Evolutionary conservation across 305 asterid genomes (phyloP).

Genomic region (Plantago coronopus): DNA sequence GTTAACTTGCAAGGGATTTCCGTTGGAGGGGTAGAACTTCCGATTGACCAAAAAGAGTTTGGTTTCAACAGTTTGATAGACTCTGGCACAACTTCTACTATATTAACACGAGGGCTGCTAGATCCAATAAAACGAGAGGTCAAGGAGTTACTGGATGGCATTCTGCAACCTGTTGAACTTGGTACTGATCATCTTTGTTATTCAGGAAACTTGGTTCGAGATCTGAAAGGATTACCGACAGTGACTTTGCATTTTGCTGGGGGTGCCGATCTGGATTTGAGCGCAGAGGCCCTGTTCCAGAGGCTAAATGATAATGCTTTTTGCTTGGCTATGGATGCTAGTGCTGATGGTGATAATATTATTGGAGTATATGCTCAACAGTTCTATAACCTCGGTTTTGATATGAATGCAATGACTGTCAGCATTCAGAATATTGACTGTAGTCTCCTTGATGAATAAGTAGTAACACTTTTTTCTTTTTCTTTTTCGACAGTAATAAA

Average conservation of each 20-base stretch:
- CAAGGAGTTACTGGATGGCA: slow-evolving; percentile 4
- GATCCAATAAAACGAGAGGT: slow-evolving; percentile 21
- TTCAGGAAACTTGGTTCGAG: slow-evolving; percentile 14
- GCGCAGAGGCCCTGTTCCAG: slow-evolving; percentile 14
- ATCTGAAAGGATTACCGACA: slow-evolving; percentile 22
- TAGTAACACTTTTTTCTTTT: too few species aligned
- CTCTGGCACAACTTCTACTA: slow-evolving; percentile 13
- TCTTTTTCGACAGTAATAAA: too few species aligned
- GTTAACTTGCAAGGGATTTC: slow-evolving; percentile 25
- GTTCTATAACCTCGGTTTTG: slow-evolving; percentile 26
- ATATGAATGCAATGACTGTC: slow-evolving; percentile 16
- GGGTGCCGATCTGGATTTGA: slow-evolving; percentile 14
- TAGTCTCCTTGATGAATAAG: neutral
- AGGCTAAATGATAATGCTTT: neutral
- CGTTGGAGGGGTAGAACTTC: slow-evolving; percentile 15
- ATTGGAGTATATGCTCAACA: slow-evolving; percentile 28
- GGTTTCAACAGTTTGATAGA: slow-evolving; percentile 20
- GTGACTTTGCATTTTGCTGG: slow-evolving; percentile 13
- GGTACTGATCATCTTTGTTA: slow-evolving; percentile 10
- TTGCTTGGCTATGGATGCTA: slow-evolving; percentile 19
- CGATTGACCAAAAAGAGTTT: slow-evolving; percentile 1
- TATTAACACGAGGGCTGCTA: neutral
- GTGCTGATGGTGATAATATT: neutral
- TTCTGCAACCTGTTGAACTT: neutral
- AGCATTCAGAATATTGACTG: slow-evolving; percentile 20